Conservation (phyloP, 208 protist species). For the Zelonia costaricensis region DNA sequence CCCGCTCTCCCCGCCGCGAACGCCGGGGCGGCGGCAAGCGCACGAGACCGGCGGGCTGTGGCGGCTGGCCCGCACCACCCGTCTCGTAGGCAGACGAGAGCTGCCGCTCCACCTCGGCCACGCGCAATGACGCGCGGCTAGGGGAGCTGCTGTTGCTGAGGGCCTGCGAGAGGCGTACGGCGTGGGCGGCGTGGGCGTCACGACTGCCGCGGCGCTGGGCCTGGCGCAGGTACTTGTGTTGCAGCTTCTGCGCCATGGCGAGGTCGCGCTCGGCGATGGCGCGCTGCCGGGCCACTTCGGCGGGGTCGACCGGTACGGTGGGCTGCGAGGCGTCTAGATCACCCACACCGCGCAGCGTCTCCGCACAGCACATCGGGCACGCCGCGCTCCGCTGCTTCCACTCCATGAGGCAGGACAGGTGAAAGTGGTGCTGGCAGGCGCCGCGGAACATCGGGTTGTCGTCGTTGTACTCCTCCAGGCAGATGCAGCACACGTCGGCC, state of each 20-base stretch:
- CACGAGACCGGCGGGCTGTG: too few relatives aligned
- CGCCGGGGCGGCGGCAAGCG: too few relatives aligned
- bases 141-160: not conserved
- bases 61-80: too few relatives aligned
- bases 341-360: constrained; percentile 49
- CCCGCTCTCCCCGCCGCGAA: too few relatives aligned
- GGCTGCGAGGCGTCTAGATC: constrained; percentile 16
- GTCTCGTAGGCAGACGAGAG: too few relatives aligned
- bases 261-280: constrained; percentile 26
- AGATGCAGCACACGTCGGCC: constrained; percentile 76
- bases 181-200: not conserved
- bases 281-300: constrained; percentile 7
- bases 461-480: constrained; percentile 58
- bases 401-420: constrained; percentile 64
- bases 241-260: constrained; percentile 32
- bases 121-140: not conserved
- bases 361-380: constrained; percentile 71
- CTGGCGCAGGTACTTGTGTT: constrained; percentile 28
- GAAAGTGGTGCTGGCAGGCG: constrained; percentile 69
- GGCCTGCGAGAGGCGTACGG: not conserved
- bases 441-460: constrained; percentile 68
- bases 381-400: constrained; percentile 83
- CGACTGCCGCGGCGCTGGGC: constrained; percentile 10
- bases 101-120: not conserved
- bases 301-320: not conserved